These are phyloP conservation scores for Saccharomycopsis schoenii DNA, from an alignment of 805 yeast species.

Conservation along the genomic window DNA sequence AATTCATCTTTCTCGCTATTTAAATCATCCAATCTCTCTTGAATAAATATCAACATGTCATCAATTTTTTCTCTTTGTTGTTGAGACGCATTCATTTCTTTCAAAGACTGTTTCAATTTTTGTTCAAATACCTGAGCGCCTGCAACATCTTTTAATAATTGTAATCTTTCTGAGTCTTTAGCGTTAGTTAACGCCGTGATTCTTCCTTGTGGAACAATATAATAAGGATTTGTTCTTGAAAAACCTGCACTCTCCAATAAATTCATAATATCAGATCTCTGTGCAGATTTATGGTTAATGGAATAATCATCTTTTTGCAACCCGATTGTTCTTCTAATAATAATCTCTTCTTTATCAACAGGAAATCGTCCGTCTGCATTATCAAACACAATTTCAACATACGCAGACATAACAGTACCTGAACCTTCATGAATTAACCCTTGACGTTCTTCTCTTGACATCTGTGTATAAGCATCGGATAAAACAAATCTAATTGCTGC, in stretches of 20 bases:
- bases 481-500: conserved; percentile 90
- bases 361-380: conserved; percentile 72
- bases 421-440: conserved; percentile 86
- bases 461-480: conserved; percentile 79
- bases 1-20: conserved; percentile 73
- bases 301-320: conserved; percentile 86
- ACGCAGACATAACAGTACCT: conserved; percentile 83
- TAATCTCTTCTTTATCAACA: conserved; percentile 54
- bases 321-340: conserved; percentile 85
- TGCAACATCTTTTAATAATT: conserved; percentile 79
- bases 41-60: conserved; percentile 60
- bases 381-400: conserved; percentile 82
- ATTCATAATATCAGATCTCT: conserved; percentile 72
- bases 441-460: conserved; percentile 78
- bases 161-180: conserved; percentile 71
- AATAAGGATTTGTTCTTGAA: conserved; percentile 82
- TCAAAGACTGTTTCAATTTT: conserved; percentile 65
- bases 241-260: conserved; percentile 87
- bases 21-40: conserved; percentile 64
- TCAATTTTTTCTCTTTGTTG: conserved; percentile 62
- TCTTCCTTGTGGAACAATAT: conserved; percentile 94
- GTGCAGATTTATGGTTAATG: conserved; percentile 67
- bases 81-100: conserved; percentile 68
- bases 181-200: conserved; percentile 85
- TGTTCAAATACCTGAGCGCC: conserved; percentile 89